These are phyloP conservation scores for Penicillium italicum DNA, from an alignment of 2,329 filamentous ascomycete species.

Conservation along the genomic window DNA sequence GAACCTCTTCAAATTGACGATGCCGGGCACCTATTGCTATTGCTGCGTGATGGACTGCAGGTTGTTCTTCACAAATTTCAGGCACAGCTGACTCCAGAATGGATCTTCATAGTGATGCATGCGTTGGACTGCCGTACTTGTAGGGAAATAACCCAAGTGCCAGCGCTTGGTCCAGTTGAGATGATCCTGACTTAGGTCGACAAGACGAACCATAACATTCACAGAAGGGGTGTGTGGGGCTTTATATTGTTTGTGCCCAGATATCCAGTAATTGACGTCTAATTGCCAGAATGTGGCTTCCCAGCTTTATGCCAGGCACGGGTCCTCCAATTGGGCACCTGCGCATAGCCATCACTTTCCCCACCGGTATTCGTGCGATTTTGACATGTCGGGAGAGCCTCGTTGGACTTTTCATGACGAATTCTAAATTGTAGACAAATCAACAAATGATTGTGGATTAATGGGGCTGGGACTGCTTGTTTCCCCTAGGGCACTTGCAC, in stretches of 20 bases:
- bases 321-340: not conserved
- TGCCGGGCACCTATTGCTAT: not conserved
- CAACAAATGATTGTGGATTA: not conserved
- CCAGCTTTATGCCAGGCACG: not conserved
- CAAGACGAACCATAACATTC: not conserved
- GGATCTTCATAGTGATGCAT: not conserved
- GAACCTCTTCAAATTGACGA: not conserved
- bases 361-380: not conserved
- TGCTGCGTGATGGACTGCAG: not conserved
- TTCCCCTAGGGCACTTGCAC: not conserved
- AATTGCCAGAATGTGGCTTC: not conserved
- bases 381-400: not conserved
- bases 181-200: not conserved
- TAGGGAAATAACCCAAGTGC: not conserved
- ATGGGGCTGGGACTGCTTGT: not conserved
- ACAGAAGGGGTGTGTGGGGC: not conserved
- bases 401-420: slow-evolving; percentile 1
- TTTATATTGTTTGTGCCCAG: not conserved
- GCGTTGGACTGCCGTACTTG: not conserved
- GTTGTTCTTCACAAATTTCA: not conserved
- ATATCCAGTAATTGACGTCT: not conserved
- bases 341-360: not conserved
- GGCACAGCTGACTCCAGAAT: not conserved
- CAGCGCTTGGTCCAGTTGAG: not conserved
- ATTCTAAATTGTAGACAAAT: not conserved